Evolutionary conservation across 306 rosid species (phyloP).

Genomic region (Malus orientalis): DNA sequence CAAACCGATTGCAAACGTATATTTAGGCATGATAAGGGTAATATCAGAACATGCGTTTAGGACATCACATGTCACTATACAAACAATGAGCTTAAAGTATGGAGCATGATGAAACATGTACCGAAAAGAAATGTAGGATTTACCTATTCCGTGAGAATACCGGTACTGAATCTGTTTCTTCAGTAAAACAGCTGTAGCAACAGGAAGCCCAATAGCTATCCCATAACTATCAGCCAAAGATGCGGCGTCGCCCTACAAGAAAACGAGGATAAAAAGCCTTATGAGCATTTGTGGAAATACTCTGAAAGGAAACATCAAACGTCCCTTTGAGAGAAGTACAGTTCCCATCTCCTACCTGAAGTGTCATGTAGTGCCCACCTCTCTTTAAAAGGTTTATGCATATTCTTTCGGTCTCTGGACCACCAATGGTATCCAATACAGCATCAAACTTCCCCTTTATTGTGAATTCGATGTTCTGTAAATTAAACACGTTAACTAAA

Average conservation of each 20-base stretch:
- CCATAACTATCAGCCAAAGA: constrained; percentile 74
- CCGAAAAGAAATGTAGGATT: neutral
- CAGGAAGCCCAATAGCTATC: constrained; percentile 64
- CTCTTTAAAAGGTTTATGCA: constrained; percentile 66
- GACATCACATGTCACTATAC: neutral
- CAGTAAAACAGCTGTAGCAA: constrained; percentile 42
- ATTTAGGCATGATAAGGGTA: too few relatives aligned
- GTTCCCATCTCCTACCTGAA: constrained; percentile 60
- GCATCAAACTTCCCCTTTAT: constrained; percentile 87
- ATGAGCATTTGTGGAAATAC: constrained; percentile 1
- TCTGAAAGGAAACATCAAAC: neutral
- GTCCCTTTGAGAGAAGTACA: neutral
- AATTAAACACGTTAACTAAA: neutral
- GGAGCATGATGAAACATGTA: neutral
- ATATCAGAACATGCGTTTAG: too few relatives aligned
- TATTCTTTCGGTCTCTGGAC: constrained; percentile 62
- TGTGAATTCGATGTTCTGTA: constrained; percentile 56
- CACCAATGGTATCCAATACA: constrained; percentile 93
- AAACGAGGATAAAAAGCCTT: constrained; percentile 12
- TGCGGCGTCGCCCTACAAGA: constrained; percentile 81
- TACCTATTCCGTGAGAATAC: constrained; percentile 78
- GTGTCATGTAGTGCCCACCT: constrained; percentile 99
- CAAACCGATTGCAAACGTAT: too few relatives aligned
- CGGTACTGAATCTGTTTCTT: constrained; percentile 60
- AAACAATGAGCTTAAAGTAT: neutral